A percentile compares a stretch with the other conserved stretches of the same genome.
Evolutionary conservation across 2,329 filamentous ascomycete genomes (phyloP).

Genomic region (Alternaria incomplexa): DNA sequence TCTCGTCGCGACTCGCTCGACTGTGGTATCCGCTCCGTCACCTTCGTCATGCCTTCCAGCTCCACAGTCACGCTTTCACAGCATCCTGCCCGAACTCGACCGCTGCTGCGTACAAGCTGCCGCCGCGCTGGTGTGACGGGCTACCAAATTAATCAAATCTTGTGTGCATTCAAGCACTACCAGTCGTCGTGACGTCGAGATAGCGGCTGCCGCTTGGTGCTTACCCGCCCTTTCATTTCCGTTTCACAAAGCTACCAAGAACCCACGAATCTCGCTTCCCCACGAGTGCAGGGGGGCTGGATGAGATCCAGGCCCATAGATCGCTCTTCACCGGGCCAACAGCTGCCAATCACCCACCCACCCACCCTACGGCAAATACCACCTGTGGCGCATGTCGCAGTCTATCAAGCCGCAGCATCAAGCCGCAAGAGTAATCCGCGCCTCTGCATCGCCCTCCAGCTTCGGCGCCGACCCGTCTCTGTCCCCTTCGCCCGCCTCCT

Average conservation of each 20-base stretch:
- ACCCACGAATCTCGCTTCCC: conserved; percentile 15
- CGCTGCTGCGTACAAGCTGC: neutral
- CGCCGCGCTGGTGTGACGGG: conserved; percentile 8
- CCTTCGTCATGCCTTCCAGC: neutral
- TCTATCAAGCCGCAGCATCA: conserved; percentile 20
- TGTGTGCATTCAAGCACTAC: conserved; percentile 22
- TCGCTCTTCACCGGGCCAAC: neutral
- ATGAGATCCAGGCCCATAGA: conserved; percentile 4
- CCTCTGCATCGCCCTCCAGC: conserved; percentile 21
- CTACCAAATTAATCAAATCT: conserved; percentile 24
- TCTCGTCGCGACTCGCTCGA: neutral
- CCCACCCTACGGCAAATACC: neutral
- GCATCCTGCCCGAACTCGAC: neutral
- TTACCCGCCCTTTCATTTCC: conserved; percentile 18
- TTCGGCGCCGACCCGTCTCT: conserved; percentile 8
- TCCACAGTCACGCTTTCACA: neutral
- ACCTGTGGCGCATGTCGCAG: conserved; percentile 27
- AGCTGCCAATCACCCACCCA: conserved; percentile 1
- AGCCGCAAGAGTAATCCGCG: conserved; percentile 38
- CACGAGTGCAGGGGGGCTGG: conserved; percentile 4
- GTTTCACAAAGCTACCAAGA: neutral
- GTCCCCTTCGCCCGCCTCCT: conserved; percentile 21
- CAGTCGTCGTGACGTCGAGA: conserved; percentile 20
- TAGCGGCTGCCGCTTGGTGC: conserved; percentile 8
- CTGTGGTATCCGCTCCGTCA: neutral